Percentiles rank a stretch among this genome's conserved stretches.
Conservation (phyloP, 2,329 filamentous ascomycete species). For the Septoria linicola region DNA sequence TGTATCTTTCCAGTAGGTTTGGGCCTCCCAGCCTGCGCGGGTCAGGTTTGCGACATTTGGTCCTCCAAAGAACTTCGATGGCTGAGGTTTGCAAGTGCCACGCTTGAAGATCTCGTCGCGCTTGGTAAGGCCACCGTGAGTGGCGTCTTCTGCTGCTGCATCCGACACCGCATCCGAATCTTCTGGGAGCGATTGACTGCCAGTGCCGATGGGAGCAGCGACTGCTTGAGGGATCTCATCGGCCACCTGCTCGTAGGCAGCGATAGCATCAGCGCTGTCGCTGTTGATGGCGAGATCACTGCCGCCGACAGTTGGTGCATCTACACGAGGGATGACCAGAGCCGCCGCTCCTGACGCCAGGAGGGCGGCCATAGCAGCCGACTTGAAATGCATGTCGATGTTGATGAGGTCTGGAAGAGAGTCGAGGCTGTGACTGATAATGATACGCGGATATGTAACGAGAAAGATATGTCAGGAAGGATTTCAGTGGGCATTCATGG, state of each 20-base stretch:
- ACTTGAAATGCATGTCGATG: background rate
- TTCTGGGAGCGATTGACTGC: background rate
- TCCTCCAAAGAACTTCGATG: background rate
- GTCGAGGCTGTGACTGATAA: too few relatives aligned
- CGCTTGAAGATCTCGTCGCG: background rate
- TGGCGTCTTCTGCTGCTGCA: background rate
- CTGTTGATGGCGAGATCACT: background rate
- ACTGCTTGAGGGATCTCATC: background rate
- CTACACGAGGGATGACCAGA: background rate
- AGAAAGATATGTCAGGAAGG: too few relatives aligned
- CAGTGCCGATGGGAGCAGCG: background rate
- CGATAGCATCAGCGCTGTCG: background rate
- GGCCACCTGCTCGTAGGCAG: background rate
- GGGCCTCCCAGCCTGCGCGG: background rate
- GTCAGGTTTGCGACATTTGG: background rate
- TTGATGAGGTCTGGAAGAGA: too few relatives aligned
- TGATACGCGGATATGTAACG: too few relatives aligned
- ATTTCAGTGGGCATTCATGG: too few relatives aligned
- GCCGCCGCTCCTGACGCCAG: background rate
- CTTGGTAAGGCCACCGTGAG: background rate
- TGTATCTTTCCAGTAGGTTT: background rate
- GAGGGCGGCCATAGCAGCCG: background rate
- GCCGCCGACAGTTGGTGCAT: too few relatives aligned
- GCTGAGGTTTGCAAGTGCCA: background rate
- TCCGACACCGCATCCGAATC: background rate